Base-by-base conservation (phyloP, 768 basidiomycete genomes). In the Pulveroboletus sp. region DNA sequence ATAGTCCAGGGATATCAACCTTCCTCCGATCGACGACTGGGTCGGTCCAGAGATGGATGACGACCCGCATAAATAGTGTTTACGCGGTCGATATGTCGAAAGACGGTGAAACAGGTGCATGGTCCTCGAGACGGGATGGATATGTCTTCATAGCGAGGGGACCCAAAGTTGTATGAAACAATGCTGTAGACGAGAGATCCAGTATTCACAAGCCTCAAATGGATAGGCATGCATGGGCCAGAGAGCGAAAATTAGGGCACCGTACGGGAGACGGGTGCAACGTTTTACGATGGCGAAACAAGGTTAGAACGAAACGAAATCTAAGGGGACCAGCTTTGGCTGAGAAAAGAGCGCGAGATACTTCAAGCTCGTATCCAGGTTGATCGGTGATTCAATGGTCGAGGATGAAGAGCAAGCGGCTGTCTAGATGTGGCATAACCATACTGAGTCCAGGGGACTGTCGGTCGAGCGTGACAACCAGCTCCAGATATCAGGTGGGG, bases 81-180 rank as follows among this genome's bases (percentile, higher is more conserved):
- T 60, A 61, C 64, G 65, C 58, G 55, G 56, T 43, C 58, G 61
- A 60, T 60, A 62, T 56, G 60, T 55, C 49, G 55, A 63, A 59
- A 61, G 51, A 56, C 55, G 56, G 63, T 53, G 51, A 59, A 62
- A 63, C 48, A 61, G 58, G 58, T 55, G 61, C 63, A 65, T 62
- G 67, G 64, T 69, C 71, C 75, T 71, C 70, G 61, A 68, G 78
- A 81, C 80, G 73, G 79, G 77, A 81, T 79, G 79, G 76, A 82
- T 81, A 81, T 76, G 80, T 81, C 80, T 77, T 67, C 63, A 69
- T 67, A 63, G 51, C 59, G 61, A 43, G 55, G 54, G 62, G 57
- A 60, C 59, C 61, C 49, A 42, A 59, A 55, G 23, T 54, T 47
- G 53, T 55, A 60, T 67, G 51, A 54, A 47, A 58, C 58, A 62